Conservation (phyloP, 805 yeast genomes). For the Yarrowia deformans region DNA sequence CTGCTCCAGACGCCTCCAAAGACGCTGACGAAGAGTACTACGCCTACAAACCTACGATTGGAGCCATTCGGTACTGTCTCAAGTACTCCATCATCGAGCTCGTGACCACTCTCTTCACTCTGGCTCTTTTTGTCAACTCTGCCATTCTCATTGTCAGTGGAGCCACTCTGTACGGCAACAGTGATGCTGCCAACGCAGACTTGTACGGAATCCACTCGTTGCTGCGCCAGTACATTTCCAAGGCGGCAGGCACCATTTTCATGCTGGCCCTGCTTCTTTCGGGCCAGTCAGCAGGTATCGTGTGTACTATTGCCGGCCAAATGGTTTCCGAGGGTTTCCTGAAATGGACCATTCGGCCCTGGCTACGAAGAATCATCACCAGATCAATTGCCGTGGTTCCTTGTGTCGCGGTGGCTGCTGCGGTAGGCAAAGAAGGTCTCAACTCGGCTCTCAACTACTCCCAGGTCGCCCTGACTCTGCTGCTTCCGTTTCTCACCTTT, state of each 20-base stretch:
- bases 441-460: constrained; percentile 78
- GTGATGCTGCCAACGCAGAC: constrained; percentile 78
- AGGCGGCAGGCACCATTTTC: constrained; percentile 82
- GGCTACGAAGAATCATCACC: constrained; percentile 80
- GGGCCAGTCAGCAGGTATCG: constrained; percentile 91
- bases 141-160: constrained; percentile 86
- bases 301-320: constrained; percentile 93
- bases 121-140: constrained; percentile 86
- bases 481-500: constrained; percentile 83
- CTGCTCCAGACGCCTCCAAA: constrained; percentile 3
- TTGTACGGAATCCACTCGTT: constrained; percentile 76
- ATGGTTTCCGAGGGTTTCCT: constrained; percentile 91
- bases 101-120: constrained; percentile 70
- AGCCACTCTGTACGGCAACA: constrained; percentile 71
- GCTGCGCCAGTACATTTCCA: constrained; percentile 66
- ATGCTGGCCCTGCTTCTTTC: constrained; percentile 83
- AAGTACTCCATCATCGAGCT: constrained; percentile 77
- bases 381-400: constrained; percentile 83
- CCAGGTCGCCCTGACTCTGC: constrained; percentile 81
- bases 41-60: constrained; percentile 70
- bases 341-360: constrained; percentile 79
- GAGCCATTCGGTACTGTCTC: constrained; percentile 76
- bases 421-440: constrained; percentile 77
- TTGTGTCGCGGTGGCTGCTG: constrained; percentile 72
- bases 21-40: constrained; percentile 40